These are phyloP conservation scores for Sicyos baderoa DNA, from an alignment of 306 rosid species.

Conservation along the genomic window DNA sequence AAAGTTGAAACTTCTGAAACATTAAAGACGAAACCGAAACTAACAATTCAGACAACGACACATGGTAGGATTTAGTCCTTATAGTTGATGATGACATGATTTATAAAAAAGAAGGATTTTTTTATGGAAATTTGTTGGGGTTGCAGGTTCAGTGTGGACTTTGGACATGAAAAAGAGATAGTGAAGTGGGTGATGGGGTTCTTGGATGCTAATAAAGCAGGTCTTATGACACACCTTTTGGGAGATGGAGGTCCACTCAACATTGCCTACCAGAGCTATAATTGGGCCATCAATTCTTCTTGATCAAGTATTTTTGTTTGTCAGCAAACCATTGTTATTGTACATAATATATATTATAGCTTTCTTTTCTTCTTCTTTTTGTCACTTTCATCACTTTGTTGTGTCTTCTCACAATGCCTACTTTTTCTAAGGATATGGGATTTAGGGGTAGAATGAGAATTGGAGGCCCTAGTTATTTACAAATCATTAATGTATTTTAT, in stretches of 20 bases:
- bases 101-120: too few relatives aligned
- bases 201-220: conserved; percentile 71
- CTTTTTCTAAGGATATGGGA: too few relatives aligned
- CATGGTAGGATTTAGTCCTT: too few relatives aligned
- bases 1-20: too few relatives aligned
- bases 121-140: too few relatives aligned
- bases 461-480: too few relatives aligned
- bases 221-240: conserved; percentile 75
- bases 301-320: conserved; percentile 23
- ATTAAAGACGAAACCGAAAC: too few relatives aligned
- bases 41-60: too few relatives aligned
- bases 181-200: conserved; percentile 61
- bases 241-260: conserved; percentile 58
- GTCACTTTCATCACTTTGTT: not conserved
- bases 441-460: too few relatives aligned
- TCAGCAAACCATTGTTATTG: not conserved
- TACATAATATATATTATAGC: not conserved
- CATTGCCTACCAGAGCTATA: conserved; percentile 50
- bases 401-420: too few relatives aligned
- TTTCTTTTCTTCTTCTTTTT: not conserved
- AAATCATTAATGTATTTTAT: too few relatives aligned
- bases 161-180: conserved; percentile 64
- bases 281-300: conserved; percentile 68
- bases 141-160: conserved; percentile 70
- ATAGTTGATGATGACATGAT: too few relatives aligned